Base-by-base conservation (phyloP, 352 stramenopile genomes). In the Globisporangium cylindrosporum region DNA sequence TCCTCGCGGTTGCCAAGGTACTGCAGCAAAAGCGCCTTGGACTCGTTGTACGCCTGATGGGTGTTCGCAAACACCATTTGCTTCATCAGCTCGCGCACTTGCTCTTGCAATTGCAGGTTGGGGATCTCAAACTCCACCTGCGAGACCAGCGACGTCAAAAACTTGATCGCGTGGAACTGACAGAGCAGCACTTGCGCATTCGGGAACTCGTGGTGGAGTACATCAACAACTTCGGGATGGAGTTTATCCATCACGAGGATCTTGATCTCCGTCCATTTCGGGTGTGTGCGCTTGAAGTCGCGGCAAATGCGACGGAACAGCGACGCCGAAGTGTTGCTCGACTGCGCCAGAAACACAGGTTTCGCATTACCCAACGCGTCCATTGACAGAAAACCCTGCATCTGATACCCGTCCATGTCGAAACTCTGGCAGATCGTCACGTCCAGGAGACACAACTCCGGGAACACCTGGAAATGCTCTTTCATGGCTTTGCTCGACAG, bases 281-380 rank as follows among this genome's bases (percentile, higher is more conserved):
- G 84, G 55, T 92, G 84, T 12, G 84, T 92, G 6, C 84, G 80
- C 69, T 92, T 92, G 51, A 92, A 90, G 64, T 92, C 84, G 32
- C 86, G 80, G 51, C 81, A 90, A 32, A 89, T 84, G 53, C 84
- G 80, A 54, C 73, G 81, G 9, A 92, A 67, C 36, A 92, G 56
- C 41, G 80, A 77, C 22, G 72, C 65, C 7, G 79, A 83, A 41
- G 78, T 80, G 68, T 84, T 71, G 49, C 79, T 75, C 27, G 84
- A 86, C 43, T 82, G 80, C 12, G 74, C 73, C 1, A 92, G 29
- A 62, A 89, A 92, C 36, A 89, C 78, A 3, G 84, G 84, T 49
- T 87, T 89, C 43, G 75, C 75, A 48, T 92, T 89, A 15, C 84
- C 84, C 20, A 92, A 59, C 4, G 80, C 77, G 64, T 92, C 81